Base-by-base conservation (phyloP, 495 filamentous ascomycete genomes). In the Trichocladium antarcticum region DNA sequence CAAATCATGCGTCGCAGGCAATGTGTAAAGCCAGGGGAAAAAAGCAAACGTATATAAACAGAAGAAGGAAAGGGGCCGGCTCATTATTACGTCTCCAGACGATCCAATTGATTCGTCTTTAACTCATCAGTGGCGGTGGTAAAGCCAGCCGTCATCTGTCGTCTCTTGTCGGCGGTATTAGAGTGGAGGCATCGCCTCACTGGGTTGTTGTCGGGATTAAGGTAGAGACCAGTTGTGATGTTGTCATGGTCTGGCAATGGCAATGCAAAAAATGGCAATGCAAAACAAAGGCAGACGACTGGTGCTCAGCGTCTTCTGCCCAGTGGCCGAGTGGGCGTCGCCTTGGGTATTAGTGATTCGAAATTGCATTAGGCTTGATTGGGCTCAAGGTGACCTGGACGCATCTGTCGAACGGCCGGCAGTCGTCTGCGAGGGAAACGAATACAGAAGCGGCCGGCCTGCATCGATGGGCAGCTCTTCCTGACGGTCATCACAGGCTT, bases 331-430 rank as follows among this genome's bases (percentile, higher is more conserved):
- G 24, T n/a, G 9, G n/a, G 20, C 10, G 22, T 7, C 24, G 20
- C 22, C 16, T 19, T 49, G 36, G 12, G 19, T 41, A 29, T 20
- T 28, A 43, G 24, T 31, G 15, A 31, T 36, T 49, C 17, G 20
- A 35, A 5, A 19, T 22, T 11, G 27, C 21, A 27, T 27, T 19
- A 2, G 41, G 19, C 15, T 37, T 9, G 49, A 44, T 21, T n/a
- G 1, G 7, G 15, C 16, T 48, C 37, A 48, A 16, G 45, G 37
- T 16, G 19, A 48, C 6, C 45, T 34, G 14, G 37, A 34, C n/a
- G 40, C 49, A 29, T 49, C 50, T 12, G 50, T 49, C 21, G 54
- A 56, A 12, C 45, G 38, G 12, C 50, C 47, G 6, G 47, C 50
- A 1, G 38, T 37, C 12, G 50, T 49, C 12, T 48, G 45, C 0